A percentile compares a stretch with the other conserved stretches of the same genome.
Conservation (phyloP, 164 flowering plant species). For the Aristolochia contorta region DNA sequence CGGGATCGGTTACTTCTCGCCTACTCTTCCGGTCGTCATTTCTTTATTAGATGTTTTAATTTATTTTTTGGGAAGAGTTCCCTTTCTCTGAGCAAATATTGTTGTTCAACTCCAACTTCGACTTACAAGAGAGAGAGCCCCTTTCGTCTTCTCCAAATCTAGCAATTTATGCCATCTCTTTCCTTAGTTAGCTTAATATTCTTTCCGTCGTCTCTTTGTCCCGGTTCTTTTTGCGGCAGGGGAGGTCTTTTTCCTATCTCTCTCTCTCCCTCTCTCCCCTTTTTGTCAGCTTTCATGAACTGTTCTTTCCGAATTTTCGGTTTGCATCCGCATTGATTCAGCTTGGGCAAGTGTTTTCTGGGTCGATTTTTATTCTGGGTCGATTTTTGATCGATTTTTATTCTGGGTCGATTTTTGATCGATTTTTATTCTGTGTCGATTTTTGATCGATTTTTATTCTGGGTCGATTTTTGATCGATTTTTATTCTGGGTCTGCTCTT, state of each 20-base stretch:
- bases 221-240: neutral
- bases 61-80: neutral
- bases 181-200: neutral
- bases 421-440: too few species aligned
- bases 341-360: neutral
- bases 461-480: too few species aligned
- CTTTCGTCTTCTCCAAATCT: neutral
- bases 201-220: neutral
- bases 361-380: too few species aligned
- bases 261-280: too few species aligned
- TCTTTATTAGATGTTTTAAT: neutral
- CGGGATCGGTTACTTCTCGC: too few species aligned
- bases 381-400: too few species aligned
- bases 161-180: neutral
- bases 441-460: too few species aligned
- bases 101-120: neutral
- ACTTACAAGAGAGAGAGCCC: too few species aligned
- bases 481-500: slow-evolving; percentile 9
- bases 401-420: too few species aligned
- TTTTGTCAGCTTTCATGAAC: neutral
- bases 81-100: neutral
- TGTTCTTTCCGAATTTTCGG: neutral
- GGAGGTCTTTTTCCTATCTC: neutral
- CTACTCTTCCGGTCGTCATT: too few species aligned
- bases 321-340: neutral